phyloP scores from a whole-genome alignment of 352 stramenopile species.

The Blastocystis sp. region DNA sequence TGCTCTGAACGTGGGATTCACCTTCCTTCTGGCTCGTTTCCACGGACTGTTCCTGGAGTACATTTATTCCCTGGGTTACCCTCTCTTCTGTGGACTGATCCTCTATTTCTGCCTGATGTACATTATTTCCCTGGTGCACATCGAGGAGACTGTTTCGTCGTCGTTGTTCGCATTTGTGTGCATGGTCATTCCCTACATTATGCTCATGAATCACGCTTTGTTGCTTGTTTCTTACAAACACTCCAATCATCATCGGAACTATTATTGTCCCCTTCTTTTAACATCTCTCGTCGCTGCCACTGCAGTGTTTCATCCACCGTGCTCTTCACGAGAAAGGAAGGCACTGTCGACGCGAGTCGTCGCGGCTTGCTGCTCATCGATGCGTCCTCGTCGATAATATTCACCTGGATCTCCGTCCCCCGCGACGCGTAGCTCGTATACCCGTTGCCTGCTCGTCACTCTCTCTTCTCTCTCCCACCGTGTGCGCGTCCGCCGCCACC shows the following conservation, averaged over 20 bases:
- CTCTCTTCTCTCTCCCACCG: background rate
- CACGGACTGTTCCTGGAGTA: background rate
- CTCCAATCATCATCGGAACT: background rate
- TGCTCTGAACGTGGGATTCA: background rate
- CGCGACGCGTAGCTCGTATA: background rate
- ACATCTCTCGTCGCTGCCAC: background rate
- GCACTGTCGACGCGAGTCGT: background rate
- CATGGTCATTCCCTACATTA: conserved; percentile 46
- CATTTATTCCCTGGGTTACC: conserved; percentile 37
- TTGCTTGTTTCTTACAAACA: conserved; percentile 40
- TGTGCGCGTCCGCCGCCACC: conserved; percentile 13
- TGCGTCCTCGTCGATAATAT: background rate
- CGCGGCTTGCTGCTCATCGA: background rate
- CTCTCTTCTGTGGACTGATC: conserved; percentile 40
- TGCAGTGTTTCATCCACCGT: conserved; percentile 23
- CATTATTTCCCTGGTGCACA: conserved; percentile 40
- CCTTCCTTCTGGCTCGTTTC: conserved; percentile 20
- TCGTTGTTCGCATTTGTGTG: background rate
- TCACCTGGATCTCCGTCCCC: conserved; percentile 6
- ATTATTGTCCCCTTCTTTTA: background rate
- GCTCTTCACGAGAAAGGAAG: conserved; percentile 17
- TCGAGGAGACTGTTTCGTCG: conserved; percentile 19
- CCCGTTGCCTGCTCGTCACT: background rate
- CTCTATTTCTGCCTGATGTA: conserved; percentile 49
- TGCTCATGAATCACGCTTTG: background rate